A percentile compares a stretch with the other conserved stretches of the same genome.
Evolutionary conservation across 768 basidiomycete species (phyloP).

Genomic region (Amanita rubescens): DNA sequence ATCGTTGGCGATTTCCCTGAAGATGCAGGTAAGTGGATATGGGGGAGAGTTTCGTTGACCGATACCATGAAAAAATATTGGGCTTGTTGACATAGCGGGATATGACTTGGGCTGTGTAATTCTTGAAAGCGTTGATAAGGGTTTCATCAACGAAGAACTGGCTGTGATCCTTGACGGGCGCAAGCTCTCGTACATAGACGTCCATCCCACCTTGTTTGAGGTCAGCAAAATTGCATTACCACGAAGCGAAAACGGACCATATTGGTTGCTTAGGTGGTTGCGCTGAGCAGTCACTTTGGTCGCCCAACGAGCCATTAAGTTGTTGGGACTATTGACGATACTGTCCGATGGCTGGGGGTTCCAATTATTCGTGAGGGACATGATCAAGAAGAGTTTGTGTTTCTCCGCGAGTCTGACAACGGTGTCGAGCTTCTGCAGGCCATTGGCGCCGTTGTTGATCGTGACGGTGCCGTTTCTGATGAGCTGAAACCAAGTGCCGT

Average conservation of each 20-base stretch:
- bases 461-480: slow-evolving; percentile 45
- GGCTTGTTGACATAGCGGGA: slow-evolving; percentile 48
- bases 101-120: slow-evolving; percentile 49
- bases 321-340: slow-evolving; percentile 13
- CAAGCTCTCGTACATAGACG: slow-evolving; percentile 48
- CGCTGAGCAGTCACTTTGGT: slow-evolving; percentile 31
- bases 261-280: slow-evolving; percentile 55
- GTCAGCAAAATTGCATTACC: slow-evolving; percentile 6
- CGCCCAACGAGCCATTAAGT: slow-evolving; percentile 21
- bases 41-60: neutral
- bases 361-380: slow-evolving; percentile 60
- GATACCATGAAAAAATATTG: slow-evolving; percentile 44
- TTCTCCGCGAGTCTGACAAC: slow-evolving; percentile 47
- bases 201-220: slow-evolving; percentile 52
- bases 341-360: slow-evolving; percentile 32
- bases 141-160: slow-evolving; percentile 49
- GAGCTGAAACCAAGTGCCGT: slow-evolving; percentile 60
- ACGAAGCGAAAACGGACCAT: slow-evolving; percentile 30
- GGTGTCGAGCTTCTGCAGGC: slow-evolving; percentile 56
- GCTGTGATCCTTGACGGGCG: slow-evolving; percentile 38
- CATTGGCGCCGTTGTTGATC: slow-evolving; percentile 54
- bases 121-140: slow-evolving; percentile 44
- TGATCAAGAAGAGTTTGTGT: slow-evolving; percentile 42
- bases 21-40: slow-evolving; percentile 1
- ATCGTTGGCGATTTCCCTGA: slow-evolving; percentile 65